Percentiles rank a stretch among this genome's conserved stretches.
Evolutionary conservation across 1,284 basidiomycete genomes (phyloP).

Genomic region (Grifola frondosa): DNA sequence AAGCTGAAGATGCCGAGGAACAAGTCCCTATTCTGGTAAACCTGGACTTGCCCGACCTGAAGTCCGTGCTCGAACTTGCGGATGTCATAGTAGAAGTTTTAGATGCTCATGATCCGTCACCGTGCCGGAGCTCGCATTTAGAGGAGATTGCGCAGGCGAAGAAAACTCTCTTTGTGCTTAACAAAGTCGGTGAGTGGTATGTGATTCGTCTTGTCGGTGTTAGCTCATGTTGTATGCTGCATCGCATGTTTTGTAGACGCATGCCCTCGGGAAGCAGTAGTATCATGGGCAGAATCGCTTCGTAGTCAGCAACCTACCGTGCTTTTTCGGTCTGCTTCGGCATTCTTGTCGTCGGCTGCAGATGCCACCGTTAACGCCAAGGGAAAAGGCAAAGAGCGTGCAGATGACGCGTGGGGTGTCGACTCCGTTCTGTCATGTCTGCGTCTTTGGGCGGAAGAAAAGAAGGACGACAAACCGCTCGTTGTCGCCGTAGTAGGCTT

Average conservation of each 20-base stretch:
- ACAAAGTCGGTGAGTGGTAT: slow-evolving; percentile 76
- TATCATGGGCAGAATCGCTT: slow-evolving; percentile 75
- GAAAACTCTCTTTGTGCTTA: slow-evolving; percentile 72
- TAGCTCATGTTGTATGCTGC: slow-evolving; percentile 3
- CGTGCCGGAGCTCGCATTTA: slow-evolving; percentile 64
- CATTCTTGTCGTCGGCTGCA: slow-evolving; percentile 51
- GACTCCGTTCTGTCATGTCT: slow-evolving; percentile 49
- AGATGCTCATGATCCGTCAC: slow-evolving; percentile 82
- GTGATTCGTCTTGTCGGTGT: background rate
- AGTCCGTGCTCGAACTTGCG: slow-evolving; percentile 76
- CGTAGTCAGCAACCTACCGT: slow-evolving; percentile 70
- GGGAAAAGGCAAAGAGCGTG: slow-evolving; percentile 42
- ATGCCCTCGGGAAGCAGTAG: slow-evolving; percentile 80
- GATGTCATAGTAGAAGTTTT: slow-evolving; percentile 86
- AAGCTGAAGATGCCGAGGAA: slow-evolving; percentile 42
- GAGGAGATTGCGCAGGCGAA: slow-evolving; percentile 60
- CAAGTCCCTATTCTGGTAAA: slow-evolving; percentile 64
- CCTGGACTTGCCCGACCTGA: slow-evolving; percentile 64
- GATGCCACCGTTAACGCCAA: slow-evolving; percentile 37
- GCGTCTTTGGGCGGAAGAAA: slow-evolving; percentile 45
- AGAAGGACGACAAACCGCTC: slow-evolving; percentile 46
- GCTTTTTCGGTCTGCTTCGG: slow-evolving; percentile 79
- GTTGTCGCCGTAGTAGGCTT: slow-evolving; percentile 75
- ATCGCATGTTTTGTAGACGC: slow-evolving; percentile 55
- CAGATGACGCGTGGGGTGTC: slow-evolving; percentile 59